Conservation (phyloP, 192 early-diverging fungal genomes). For the Irineochytrium annulatum region DNA sequence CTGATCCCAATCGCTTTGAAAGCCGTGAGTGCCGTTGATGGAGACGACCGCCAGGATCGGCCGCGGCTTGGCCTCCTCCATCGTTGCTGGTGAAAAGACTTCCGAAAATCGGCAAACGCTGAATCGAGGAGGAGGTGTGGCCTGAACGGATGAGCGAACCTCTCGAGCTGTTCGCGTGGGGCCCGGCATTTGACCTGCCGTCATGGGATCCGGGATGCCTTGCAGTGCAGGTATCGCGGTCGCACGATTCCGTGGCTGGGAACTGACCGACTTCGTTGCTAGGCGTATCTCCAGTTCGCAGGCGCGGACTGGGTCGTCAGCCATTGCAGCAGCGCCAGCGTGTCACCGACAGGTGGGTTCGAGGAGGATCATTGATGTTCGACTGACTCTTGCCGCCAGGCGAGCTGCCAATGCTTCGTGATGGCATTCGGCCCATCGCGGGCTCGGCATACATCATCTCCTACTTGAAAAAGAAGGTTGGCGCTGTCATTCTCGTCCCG, state of each 20-base stretch:
- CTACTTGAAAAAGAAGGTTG: constrained; percentile 36
- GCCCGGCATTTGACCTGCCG: constrained; percentile 53
- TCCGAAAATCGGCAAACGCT: no score
- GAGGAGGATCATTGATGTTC: constrained; percentile 33
- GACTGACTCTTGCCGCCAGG: constrained; percentile 36
- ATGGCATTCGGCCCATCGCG: constrained; percentile 43
- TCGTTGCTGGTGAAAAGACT: no score
- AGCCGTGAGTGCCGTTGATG: neutral
- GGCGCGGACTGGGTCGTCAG: constrained; percentile 54
- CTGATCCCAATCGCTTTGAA: neutral
- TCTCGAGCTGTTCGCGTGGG: constrained; percentile 70
- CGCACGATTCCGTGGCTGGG: neutral
- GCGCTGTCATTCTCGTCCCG: neutral
- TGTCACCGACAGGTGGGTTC: constrained; percentile 60
- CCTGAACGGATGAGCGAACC: constrained; percentile 6
- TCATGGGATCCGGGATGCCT: constrained; percentile 74
- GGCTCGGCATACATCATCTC: constrained; percentile 31
- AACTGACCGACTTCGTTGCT: neutral
- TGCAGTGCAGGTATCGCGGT: constrained; percentile 31
- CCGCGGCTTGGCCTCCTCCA: no score
- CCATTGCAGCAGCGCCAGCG: constrained; percentile 54
- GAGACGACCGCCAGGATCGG: neutral
- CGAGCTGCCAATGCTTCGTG: constrained; percentile 66
- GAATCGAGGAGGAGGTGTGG: no score
- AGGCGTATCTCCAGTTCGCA: constrained; percentile 51